Base-by-base conservation (phyloP, 2,329 filamentous ascomycete species). In the Tolypocladium amazonense region DNA sequence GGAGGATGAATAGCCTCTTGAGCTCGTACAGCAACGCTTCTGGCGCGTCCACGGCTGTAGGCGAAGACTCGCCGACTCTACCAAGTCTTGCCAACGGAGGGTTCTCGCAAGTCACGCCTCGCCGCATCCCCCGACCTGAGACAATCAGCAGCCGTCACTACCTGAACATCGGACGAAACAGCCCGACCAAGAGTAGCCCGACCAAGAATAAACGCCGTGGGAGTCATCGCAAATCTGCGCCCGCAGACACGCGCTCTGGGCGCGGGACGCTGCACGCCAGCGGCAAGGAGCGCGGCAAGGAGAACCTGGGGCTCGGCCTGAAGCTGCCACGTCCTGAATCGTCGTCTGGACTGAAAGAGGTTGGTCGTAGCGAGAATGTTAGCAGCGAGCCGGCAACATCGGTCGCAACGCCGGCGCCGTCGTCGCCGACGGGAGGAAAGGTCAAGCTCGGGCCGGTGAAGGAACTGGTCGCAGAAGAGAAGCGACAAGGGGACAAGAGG, bases 1-100 rank as follows among this genome's bases (percentile, higher is more conserved):
- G 82, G 12, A 75, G 81, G 57, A 84, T 84, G 81, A 84, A 85
- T 71, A 83, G 79, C 69, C 70, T 78, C 58, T 66, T 81, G 53
- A 81, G 76, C 65, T 72, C 75, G 2, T 72, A 75, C 59, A 80
- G 78, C 70, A 68, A 69, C 23, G 72, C 73, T 1, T 77, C 77
- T 0, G 65, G 73, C 52, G 65, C 66, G 1, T 75, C 70, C 9
- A 65, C 67, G 18, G n/a, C 59, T 60, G 56, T 63, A 20, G 47
- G 59, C 38, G 43, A 62, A 0, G 71, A 72, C 12, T 77, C 75
- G 47, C 73, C 76, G 1, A 76, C 75, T 11, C 63, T 79, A 23
- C 73, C 75, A 0, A 67, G 64, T 0, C 67, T 77, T 20, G 64
- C 76, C 30, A 73, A 73, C 53, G 75, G 75, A 27, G 73, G 71